Conservation (phyloP, 2,329 filamentous ascomycete species). For the Epicoccum nigrum region DNA sequence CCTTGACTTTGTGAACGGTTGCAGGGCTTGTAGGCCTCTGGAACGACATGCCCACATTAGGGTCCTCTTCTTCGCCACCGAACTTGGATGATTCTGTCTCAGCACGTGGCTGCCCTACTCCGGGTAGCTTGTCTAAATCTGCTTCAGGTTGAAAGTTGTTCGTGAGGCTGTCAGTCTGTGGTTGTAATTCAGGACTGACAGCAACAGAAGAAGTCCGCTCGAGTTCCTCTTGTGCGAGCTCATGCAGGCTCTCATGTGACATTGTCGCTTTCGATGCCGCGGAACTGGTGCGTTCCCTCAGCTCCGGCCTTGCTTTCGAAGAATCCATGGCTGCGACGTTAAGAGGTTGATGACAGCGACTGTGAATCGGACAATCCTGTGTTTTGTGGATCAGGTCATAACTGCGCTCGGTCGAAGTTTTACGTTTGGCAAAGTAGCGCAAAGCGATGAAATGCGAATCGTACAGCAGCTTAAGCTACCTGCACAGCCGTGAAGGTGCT, state of each 20-base stretch:
- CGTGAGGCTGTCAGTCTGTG: conserved; percentile 32
- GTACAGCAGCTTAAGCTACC: not conserved
- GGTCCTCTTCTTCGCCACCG: conserved; percentile 52
- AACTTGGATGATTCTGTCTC: conserved; percentile 43
- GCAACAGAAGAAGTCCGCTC: conserved; percentile 36
- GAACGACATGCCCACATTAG: conserved; percentile 47
- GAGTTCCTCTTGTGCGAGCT: conserved; percentile 25
- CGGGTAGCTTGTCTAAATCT: conserved; percentile 39
- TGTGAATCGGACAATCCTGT: not conserved
- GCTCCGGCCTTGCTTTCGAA: conserved; percentile 27
- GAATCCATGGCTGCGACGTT: conserved; percentile 24
- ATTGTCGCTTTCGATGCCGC: conserved; percentile 29
- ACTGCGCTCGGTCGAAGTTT: not conserved
- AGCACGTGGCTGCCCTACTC: conserved; percentile 32
- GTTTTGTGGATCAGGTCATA: conserved; percentile 9
- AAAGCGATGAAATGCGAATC: not conserved
- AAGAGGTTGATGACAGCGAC: conserved; percentile 1
- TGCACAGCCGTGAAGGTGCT: not conserved
- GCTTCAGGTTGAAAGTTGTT: conserved; percentile 41
- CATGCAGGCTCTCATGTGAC: conserved; percentile 35
- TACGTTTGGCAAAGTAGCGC: not conserved
- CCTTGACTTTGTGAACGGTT: conserved; percentile 46
- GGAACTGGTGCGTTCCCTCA: conserved; percentile 34
- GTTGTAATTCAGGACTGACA: conserved; percentile 30
- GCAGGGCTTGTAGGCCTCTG: conserved; percentile 49